These are phyloP conservation scores for Aphanomyces invadans DNA, from an alignment of 352 stramenopile species.

Conservation along the genomic window DNA sequence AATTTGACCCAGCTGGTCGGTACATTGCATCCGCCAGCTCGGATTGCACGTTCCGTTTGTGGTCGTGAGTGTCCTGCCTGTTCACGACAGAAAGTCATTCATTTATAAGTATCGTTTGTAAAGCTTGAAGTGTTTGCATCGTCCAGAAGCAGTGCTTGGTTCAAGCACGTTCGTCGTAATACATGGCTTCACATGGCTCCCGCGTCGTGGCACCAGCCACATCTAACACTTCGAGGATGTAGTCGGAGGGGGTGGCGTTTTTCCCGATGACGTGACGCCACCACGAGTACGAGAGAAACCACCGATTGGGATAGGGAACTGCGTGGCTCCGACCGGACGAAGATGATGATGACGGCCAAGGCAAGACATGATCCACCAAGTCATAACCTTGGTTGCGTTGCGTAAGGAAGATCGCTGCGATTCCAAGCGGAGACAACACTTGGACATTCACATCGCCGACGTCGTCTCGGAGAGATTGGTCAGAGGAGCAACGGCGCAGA, in stretches of 20 bases:
- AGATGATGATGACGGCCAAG: too few relatives aligned
- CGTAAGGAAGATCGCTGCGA: not conserved
- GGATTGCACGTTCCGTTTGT: slow-evolving; percentile 91
- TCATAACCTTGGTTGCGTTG: not conserved
- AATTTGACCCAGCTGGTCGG: slow-evolving; percentile 81
- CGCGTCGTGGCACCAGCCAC: not conserved
- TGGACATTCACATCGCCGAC: not conserved
- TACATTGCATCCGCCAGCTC: slow-evolving; percentile 88
- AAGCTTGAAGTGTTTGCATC: not conserved
- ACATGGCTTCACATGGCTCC: not conserved
- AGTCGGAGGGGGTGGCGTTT: not conserved
- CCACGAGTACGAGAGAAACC: not conserved
- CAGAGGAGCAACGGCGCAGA: too few relatives aligned
- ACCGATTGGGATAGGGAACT: not conserved
- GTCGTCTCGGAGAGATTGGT: too few relatives aligned
- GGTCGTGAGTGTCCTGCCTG: slow-evolving; percentile 41
- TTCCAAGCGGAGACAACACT: not conserved
- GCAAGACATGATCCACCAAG: not conserved
- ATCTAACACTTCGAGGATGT: not conserved
- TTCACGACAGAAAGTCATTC: not conserved
- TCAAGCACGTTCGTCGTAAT: not conserved
- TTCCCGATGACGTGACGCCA: not conserved
- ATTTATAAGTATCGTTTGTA: not conserved
- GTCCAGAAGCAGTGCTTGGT: not conserved
- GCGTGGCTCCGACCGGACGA: too few relatives aligned